phyloP scores from a whole-genome alignment of 1,284 basidiomycete species.

The Ustilago trichophora region DNA sequence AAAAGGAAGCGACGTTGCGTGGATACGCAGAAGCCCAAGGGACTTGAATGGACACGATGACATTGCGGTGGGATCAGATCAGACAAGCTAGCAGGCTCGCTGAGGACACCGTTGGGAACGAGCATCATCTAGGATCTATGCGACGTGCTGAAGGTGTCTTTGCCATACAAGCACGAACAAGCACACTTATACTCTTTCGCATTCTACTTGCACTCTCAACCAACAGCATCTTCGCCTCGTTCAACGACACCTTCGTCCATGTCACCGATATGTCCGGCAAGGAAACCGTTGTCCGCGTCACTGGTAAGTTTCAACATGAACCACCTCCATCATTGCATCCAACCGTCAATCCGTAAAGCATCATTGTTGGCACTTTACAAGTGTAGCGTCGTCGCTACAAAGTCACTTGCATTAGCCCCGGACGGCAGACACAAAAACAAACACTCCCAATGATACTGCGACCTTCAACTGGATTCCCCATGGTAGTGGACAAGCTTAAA shows the following conservation, averaged over 20 bases:
- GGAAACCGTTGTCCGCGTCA: constrained; percentile 98
- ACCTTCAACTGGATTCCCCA: too few relatives aligned
- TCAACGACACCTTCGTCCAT: constrained; percentile 99
- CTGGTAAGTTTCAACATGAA: constrained; percentile 76
- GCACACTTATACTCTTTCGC: constrained; percentile 16
- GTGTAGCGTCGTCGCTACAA: too few relatives aligned
- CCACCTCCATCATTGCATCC: background rate
- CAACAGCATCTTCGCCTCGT: constrained; percentile 69
- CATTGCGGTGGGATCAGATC: too few relatives aligned
- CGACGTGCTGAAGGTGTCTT: constrained; percentile 13
- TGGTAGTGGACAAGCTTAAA: too few relatives aligned
- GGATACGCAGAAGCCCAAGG: too few relatives aligned
- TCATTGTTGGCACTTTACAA: too few relatives aligned
- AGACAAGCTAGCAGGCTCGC: background rate
- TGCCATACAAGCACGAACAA: background rate
- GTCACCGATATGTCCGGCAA: constrained; percentile 98
- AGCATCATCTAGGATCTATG: background rate
- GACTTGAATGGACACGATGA: too few relatives aligned
- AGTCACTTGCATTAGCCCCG: too few relatives aligned
- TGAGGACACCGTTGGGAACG: too few relatives aligned
- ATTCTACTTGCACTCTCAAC: background rate
- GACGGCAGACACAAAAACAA: too few relatives aligned
- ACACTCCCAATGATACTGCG: too few relatives aligned
- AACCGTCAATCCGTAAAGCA: background rate
- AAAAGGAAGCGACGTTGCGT: too few relatives aligned